phyloP scores from a whole-genome alignment of 2,329 filamentous ascomycete genomes.

The Neofusicoccum cordaticola region DNA sequence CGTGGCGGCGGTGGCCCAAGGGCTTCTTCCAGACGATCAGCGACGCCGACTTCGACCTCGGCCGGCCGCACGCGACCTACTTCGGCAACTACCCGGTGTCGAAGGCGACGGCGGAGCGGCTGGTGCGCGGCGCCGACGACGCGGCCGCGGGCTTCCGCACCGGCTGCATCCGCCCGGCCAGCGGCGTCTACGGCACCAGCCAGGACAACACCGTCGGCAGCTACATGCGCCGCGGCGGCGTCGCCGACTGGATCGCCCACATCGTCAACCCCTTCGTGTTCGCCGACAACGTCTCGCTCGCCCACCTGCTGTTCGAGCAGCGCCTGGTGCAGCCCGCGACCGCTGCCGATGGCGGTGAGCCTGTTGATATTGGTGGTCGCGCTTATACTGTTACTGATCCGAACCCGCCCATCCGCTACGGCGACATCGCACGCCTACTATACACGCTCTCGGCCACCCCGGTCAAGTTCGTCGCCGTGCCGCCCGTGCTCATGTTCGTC shows the following conservation, averaged over 20 bases:
- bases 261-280: constrained; percentile 52
- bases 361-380: constrained; percentile 39
- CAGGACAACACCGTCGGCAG: constrained; percentile 34
- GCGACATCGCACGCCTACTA: constrained; percentile 41
- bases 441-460: constrained; percentile 29
- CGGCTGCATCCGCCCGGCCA: constrained; percentile 54
- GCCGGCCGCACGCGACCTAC: constrained; percentile 41
- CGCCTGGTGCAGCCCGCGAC: constrained; percentile 44
- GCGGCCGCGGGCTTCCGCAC: constrained; percentile 45
- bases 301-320: constrained; percentile 53
- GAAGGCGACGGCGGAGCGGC: constrained; percentile 52
- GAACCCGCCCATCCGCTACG: constrained; percentile 44
- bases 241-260: constrained; percentile 42
- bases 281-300: constrained; percentile 53
- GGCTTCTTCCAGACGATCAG: constrained; percentile 49
- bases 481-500: constrained; percentile 39
- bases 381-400: constrained; percentile 53
- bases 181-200: constrained; percentile 52
- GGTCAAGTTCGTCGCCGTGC: constrained; percentile 32
- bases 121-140: constrained; percentile 47
- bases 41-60: constrained; percentile 33
- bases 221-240: constrained; percentile 13
- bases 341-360: not conserved
- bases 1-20: constrained; percentile 43
- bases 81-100: constrained; percentile 49